Percentiles rank a stretch among this genome's conserved stretches.
Evolutionary conservation across 2,329 filamentous ascomycete species (phyloP).

Genomic region (Phoma sp.): DNA sequence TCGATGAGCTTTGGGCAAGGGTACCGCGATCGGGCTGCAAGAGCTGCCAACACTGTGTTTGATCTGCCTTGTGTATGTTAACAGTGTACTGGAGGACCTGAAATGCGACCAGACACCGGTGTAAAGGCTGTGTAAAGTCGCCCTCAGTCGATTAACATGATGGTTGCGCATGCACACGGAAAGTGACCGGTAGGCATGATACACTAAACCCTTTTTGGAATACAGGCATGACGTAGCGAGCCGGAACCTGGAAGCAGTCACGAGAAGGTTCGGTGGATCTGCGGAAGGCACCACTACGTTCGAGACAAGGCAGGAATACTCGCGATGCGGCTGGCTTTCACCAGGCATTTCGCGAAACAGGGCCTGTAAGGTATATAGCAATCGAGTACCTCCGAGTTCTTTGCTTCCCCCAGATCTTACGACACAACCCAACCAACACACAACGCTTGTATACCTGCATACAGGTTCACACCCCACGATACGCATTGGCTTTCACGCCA

Average conservation of each 20-base stretch:
- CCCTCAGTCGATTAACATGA: background rate
- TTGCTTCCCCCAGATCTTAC: constrained; percentile 19
- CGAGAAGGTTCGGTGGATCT: constrained; percentile 37
- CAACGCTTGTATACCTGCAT: constrained; percentile 15
- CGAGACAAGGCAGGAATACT: constrained; percentile 29
- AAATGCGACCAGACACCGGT: background rate
- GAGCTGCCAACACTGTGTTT: background rate
- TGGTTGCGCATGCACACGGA: background rate
- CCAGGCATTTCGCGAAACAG: constrained; percentile 23
- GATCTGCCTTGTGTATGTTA: background rate
- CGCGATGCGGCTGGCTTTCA: constrained; percentile 35
- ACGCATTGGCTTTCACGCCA: constrained; percentile 27
- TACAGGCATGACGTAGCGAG: constrained; percentile 14
- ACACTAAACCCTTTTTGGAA: constrained; percentile 2
- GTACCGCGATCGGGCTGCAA: background rate
- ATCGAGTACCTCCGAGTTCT: constrained; percentile 8
- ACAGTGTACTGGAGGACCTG: background rate
- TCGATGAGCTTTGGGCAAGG: background rate
- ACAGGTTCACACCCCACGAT: constrained; percentile 21
- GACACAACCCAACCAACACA: constrained; percentile 20
- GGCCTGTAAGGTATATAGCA: constrained; percentile 34
- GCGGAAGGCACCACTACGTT: constrained; percentile 27
- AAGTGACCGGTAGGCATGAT: background rate
- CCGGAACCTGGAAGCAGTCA: constrained; percentile 26
- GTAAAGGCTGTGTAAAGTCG: background rate